These are phyloP conservation scores for Mycocalia duriaeana DNA, from an alignment of 1,284 basidiomycete genomes.

Conservation along the genomic window DNA sequence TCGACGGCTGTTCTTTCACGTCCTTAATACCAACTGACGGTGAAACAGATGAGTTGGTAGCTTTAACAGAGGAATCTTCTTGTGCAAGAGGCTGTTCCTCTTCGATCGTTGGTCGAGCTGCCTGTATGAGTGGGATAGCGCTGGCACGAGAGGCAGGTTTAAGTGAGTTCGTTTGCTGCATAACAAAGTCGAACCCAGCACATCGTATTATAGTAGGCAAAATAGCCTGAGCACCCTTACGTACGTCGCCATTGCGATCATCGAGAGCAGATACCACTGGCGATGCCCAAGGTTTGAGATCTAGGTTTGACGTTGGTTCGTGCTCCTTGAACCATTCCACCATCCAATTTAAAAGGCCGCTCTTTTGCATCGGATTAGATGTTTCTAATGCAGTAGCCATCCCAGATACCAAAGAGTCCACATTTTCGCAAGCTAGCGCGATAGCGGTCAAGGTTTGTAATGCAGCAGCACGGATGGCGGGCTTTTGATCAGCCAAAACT, in stretches of 20 bases:
- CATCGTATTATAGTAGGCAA: conserved; percentile 76
- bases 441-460: conserved; percentile 80
- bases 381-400: conserved; percentile 81
- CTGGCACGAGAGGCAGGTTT: conserved; percentile 90
- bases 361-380: conserved; percentile 85
- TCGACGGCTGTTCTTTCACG: conserved; percentile 31
- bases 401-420: conserved; percentile 79
- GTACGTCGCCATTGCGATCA: conserved; percentile 87
- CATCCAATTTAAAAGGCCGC: conserved; percentile 83
- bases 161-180: conserved; percentile 81
- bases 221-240: conserved; percentile 84
- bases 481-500: conserved; percentile 92
- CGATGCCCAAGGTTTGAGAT: conserved; percentile 69
- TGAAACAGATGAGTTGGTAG: conserved; percentile 18
- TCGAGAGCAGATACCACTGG: conserved; percentile 83
- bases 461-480: conserved; percentile 77
- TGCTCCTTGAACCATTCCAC: conserved; percentile 75
- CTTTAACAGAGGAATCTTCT: conserved; percentile 19
- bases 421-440: conserved; percentile 76
- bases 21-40: conserved; percentile 31
- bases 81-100: conserved; percentile 19
- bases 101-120: conserved; percentile 45
- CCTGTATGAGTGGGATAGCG: conserved; percentile 85
- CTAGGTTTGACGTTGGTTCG: conserved; percentile 52
- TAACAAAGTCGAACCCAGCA: conserved; percentile 81